Evolutionary conservation across 345 rosid species (phyloP).

Genomic region (Lagerstroemia speciosa): DNA sequence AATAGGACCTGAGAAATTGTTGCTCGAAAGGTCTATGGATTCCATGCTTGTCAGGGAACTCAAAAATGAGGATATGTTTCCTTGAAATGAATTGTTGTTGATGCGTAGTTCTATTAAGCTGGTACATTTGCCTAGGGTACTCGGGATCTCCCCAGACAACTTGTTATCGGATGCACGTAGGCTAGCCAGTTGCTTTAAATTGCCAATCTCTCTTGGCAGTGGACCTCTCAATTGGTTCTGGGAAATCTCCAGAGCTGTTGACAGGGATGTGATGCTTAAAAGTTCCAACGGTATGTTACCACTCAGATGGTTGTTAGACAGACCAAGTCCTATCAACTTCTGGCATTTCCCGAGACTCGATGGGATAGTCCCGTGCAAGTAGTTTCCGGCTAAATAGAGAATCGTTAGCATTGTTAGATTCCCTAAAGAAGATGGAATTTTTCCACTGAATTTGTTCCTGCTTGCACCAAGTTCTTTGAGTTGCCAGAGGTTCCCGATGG

Average conservation of each 20-base stretch:
- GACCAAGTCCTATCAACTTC: neutral
- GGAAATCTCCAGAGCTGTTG: neutral
- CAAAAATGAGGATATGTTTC: constrained; percentile 4
- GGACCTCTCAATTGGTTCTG: constrained; percentile 11
- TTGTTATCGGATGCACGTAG: constrained; percentile 7
- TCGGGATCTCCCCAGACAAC: constrained; percentile 1
- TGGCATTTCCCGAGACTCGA: constrained; percentile 1
- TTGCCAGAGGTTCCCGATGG: neutral
- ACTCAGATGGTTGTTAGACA: neutral
- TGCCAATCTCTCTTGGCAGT: constrained; percentile 8
- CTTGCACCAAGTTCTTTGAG: neutral
- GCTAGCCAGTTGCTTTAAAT: neutral
- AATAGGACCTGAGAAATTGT: constrained; percentile 9
- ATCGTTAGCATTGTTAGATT: neutral
- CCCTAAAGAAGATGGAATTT: constrained; percentile 8
- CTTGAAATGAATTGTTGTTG: constrained; percentile 3
- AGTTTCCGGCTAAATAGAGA: neutral
- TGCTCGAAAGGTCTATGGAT: constrained; percentile 10
- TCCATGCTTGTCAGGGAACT: constrained; percentile 6
- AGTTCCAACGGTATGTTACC: constrained; percentile 10
- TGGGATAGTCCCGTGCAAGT: constrained; percentile 13
- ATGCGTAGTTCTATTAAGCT: constrained; percentile 5
- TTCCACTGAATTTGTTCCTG: neutral
- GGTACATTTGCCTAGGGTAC: neutral
- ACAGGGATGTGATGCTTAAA: constrained; percentile 7